Evolutionary conservation across 2,329 filamentous ascomycete species (phyloP).

Genomic region (Teratosphaeriaceae sp.): DNA sequence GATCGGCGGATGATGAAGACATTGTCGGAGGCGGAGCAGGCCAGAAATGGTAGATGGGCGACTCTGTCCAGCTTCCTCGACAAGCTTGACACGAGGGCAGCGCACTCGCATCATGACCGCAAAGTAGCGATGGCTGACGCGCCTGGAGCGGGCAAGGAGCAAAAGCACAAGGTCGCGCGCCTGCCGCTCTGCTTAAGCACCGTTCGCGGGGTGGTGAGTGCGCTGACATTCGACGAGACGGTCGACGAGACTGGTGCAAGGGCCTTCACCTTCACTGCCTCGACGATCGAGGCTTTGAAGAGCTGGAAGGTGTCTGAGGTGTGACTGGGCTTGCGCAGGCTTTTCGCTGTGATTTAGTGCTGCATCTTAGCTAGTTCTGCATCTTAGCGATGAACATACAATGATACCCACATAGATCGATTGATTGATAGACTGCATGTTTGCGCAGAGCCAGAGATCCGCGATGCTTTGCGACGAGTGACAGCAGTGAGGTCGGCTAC

Average conservation of each 20-base stretch:
- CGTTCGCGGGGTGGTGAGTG: constrained; percentile 19
- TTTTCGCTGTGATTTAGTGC: not conserved
- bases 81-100: constrained; percentile 8
- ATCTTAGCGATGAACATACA: not conserved
- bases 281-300: constrained; percentile 18
- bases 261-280: constrained; percentile 16
- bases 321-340: constrained; percentile 4
- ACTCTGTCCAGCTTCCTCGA: constrained; percentile 12
- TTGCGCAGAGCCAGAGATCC: no score
- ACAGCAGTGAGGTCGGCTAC: no score
- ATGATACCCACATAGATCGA: constrained; percentile 6
- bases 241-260: constrained; percentile 3
- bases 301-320: constrained; percentile 19
- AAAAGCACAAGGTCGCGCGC: constrained; percentile 16
- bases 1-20: not conserved
- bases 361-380: not conserved
- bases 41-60: constrained; percentile 8
- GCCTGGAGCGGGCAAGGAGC: not conserved
- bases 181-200: constrained; percentile 25
- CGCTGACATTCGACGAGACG: constrained; percentile 14
- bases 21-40: constrained; percentile 11
- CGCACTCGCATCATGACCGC: no score
- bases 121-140: no score
- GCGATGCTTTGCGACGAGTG: no score
- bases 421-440: no score